phyloP scores from a whole-genome alignment of 352 stramenopile genomes.

The Phytopythium mirpurense region DNA sequence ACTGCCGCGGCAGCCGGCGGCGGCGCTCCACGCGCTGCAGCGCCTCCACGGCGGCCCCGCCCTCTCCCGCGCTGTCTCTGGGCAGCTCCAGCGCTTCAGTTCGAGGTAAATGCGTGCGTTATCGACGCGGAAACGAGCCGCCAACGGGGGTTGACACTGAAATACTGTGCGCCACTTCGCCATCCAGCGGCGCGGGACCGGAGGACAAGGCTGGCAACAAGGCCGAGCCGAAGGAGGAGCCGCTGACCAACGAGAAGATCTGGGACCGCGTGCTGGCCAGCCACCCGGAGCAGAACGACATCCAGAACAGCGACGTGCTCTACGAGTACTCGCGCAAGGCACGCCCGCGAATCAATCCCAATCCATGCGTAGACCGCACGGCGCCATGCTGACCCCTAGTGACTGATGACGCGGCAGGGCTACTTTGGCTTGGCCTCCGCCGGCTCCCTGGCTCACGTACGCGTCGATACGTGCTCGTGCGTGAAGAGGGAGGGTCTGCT shows the following conservation, averaged over 20 bases:
- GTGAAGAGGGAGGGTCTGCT: too few species aligned
- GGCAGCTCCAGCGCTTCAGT: conserved; percentile 3
- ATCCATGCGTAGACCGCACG: too few species aligned
- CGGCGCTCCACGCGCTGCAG: neutral
- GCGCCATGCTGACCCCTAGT: neutral
- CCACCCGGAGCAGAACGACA: conserved; percentile 43
- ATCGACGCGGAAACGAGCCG: neutral
- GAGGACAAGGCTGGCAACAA: conserved; percentile 9
- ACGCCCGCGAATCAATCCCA: too few species aligned
- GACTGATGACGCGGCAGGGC: conserved; percentile 18
- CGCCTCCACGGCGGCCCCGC: neutral
- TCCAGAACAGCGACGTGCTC: conserved; percentile 61
- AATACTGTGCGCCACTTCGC: too few species aligned
- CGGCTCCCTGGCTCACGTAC: conserved; percentile 71
- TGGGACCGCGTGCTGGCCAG: conserved; percentile 64
- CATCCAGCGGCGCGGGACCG: neutral
- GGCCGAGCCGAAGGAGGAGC: conserved; percentile 26
- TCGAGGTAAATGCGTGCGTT: neutral
- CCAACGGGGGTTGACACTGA: neutral
- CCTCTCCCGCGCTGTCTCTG: conserved; percentile 4
- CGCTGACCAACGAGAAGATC: conserved; percentile 64
- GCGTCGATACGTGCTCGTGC: neutral
- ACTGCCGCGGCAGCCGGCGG: conserved; percentile 10
- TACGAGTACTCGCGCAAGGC: conserved; percentile 86
- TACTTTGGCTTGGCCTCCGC: conserved; percentile 83